Evolutionary conservation across 371 early-diverging fungal species (phyloP), one percentile per base, ranked within the genome.

Genomic region (Enterospora canceri): DNA sequence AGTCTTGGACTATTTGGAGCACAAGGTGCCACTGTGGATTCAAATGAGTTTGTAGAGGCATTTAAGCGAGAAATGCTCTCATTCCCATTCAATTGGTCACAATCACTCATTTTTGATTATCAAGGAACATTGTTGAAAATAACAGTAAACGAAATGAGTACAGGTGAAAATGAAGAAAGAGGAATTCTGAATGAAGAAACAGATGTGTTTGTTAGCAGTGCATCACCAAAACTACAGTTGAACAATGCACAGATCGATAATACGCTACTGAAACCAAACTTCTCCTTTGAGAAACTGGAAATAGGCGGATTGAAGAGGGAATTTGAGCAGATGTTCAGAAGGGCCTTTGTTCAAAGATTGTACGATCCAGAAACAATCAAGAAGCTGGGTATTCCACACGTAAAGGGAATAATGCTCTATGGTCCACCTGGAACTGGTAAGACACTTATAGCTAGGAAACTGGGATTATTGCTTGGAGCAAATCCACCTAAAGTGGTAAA

Each of bases 401-500:
- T 94, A 53, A 91, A 90, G 81, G 91, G 91, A 63, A 82, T 82
- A 56, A 84, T 94, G 73, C 75, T 84, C 8, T 84, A 81, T 71
- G 85, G 94, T 33, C 96, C 96, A 33, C 96, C 96, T 0, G 96
- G 94, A 67, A 96, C 96, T 0, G 98, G 98, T 64, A 97, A 96
- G 79, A 96, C 98, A 8, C 80, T 96, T 60, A 93, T 97, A 86
- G 98, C 98, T 4, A 85, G 97, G 26, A 92, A 95, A 78, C 95
- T 98, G 65, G 96, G 95, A 31, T 90, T 91, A 67, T 91, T 97
- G 89, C 81, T 97, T 68, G 92, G 94, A 74, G 88, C 92, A 2
- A 84, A 85, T 47, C 94, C 94, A 53, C 97, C 97, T 47, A 87
- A 89, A 73, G 88, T 97, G 63, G 94, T 97, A 34, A 93, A 92